Percentiles rank a stretch among this genome's conserved stretches.
Conservation (phyloP, 768 basidiomycete genomes). For the Lentinus brumalis region DNA sequence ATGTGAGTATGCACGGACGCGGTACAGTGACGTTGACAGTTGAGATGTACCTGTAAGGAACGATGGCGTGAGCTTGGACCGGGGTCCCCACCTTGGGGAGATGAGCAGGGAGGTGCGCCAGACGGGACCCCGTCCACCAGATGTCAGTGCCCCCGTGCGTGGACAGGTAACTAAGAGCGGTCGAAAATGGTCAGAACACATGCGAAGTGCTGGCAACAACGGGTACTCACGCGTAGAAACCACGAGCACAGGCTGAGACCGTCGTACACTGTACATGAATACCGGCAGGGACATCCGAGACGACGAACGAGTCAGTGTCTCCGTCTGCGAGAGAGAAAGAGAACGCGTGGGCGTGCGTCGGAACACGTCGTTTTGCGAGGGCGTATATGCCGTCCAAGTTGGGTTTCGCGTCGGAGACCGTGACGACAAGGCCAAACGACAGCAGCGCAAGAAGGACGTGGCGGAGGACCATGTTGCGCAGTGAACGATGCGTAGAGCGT, state of each 20-base stretch:
- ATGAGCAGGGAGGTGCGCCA: slow-evolving; percentile 31
- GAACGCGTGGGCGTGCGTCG: slow-evolving; percentile 35
- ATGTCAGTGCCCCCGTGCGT: slow-evolving; percentile 41
- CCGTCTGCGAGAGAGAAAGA: slow-evolving; percentile 30
- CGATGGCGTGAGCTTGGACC: slow-evolving; percentile 36
- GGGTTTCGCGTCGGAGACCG: neutral
- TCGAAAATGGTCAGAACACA: neutral
- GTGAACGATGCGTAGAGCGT: neutral
- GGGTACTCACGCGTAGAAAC: slow-evolving; percentile 38
- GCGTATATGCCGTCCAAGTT: slow-evolving; percentile 35
- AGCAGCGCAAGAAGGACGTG: slow-evolving; percentile 3
- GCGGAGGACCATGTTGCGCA: neutral
- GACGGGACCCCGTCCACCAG: slow-evolving; percentile 46
- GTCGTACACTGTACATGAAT: slow-evolving; percentile 39
- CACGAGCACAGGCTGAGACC: slow-evolving; percentile 40
- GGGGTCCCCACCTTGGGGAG: slow-evolving; percentile 36
- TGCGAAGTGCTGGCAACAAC: neutral
- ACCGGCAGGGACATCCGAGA: slow-evolving; percentile 31
- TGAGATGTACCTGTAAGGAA: slow-evolving; percentile 35
- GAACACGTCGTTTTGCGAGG: slow-evolving; percentile 39
- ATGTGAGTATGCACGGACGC: neutral
- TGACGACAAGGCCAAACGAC: slow-evolving; percentile 1
- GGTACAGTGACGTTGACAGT: neutral
- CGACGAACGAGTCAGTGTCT: slow-evolving; percentile 34
- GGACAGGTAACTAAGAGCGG: slow-evolving; percentile 35